Evolutionary conservation across 805 yeast species (phyloP), one percentile per base, ranked within the genome.

Genomic region (Myxozyma kluyveri): DNA sequence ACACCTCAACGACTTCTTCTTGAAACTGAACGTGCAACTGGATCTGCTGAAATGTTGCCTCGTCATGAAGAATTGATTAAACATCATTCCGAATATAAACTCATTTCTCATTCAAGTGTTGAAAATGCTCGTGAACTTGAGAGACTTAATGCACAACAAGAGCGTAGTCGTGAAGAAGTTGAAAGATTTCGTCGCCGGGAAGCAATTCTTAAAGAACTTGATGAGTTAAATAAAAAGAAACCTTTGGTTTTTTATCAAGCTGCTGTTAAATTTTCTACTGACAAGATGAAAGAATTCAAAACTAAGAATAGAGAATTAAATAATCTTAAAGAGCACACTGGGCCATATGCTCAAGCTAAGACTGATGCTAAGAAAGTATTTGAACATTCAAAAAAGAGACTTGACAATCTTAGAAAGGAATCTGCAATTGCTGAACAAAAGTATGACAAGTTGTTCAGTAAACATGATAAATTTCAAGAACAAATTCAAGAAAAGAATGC

Each of bases 21-120:
- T 23, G 95, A 88, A 62, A 87, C 96, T 1, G 88, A 89, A 63
- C 72, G 91, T 53, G 88, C 96, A 0, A 78, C 88, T 29, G 87
- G 85, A 3, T 73, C 78, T 45, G 78, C 83, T 2, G 74, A 77
- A 35, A 69, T 90, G 58, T 65, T 81, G 3, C 68, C 67, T 1
- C 75, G 74, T 45, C 95, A 91, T 62, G 75, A 79, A 33, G 61
- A 70, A 26, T 72, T 91, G 43, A 81, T 78, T 29, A 67, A 67
- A 3, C 69, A 79, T 10, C 88, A 86, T 59, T 65, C 59, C 4
- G 64, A 65, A 10, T 63, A 71, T 45, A 69, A 67, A 42, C 65
- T 61, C 6, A 63, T 69, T 14, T 33, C 45, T 17, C 27, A 47
- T 17, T 35, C 41, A 29, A 45, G 39, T n/a, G 50, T 45, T 3